These are phyloP conservation scores for Euptelea pleiosperma DNA, from an alignment of 164 flowering plant species.

Conservation along the genomic window DNA sequence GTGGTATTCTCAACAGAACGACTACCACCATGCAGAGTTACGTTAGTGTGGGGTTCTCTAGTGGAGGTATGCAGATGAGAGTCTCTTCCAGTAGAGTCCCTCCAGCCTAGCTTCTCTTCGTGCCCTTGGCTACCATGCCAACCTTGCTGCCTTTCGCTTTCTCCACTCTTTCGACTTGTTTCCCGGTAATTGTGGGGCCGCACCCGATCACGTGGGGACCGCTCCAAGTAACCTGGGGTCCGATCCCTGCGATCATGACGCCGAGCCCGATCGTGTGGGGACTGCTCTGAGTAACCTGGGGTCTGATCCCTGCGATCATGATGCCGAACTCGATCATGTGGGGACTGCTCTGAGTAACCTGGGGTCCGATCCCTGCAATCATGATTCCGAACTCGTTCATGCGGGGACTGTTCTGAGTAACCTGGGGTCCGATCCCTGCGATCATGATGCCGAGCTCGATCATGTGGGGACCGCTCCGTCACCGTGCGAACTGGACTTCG, in stretches of 20 bases:
- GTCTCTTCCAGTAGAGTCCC: constrained; percentile 38
- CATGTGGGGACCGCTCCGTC: constrained; percentile 23
- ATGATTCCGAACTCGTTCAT: constrained; percentile 29
- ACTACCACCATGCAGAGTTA: constrained; percentile 17
- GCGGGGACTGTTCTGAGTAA: constrained; percentile 42
- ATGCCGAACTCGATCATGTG: constrained; percentile 38
- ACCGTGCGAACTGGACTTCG: not conserved
- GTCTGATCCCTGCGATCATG: constrained; percentile 46
- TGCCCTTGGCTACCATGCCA: constrained; percentile 32
- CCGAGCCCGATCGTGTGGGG: constrained; percentile 41
- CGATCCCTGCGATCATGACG: constrained; percentile 37
- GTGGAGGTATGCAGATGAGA: constrained; percentile 21
- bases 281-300: constrained; percentile 38
- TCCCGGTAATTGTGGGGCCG: constrained; percentile 37
- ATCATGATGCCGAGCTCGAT: constrained; percentile 22
- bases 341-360: constrained; percentile 35
- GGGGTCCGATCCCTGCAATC: constrained; percentile 41
- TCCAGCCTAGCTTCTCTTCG: constrained; percentile 49
- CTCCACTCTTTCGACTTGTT: constrained; percentile 39
- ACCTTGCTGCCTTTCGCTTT: constrained; percentile 36
- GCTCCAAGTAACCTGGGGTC: constrained; percentile 33
- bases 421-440: constrained; percentile 25
- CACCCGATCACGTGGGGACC: constrained; percentile 43
- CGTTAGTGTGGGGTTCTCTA: constrained; percentile 39
- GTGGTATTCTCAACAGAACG: constrained; percentile 30